A percentile compares a stretch with the other conserved stretches of the same genome.
phyloP scores from a whole-genome alignment of 345 rosid species.

The Sisymbrium irio region DNA sequence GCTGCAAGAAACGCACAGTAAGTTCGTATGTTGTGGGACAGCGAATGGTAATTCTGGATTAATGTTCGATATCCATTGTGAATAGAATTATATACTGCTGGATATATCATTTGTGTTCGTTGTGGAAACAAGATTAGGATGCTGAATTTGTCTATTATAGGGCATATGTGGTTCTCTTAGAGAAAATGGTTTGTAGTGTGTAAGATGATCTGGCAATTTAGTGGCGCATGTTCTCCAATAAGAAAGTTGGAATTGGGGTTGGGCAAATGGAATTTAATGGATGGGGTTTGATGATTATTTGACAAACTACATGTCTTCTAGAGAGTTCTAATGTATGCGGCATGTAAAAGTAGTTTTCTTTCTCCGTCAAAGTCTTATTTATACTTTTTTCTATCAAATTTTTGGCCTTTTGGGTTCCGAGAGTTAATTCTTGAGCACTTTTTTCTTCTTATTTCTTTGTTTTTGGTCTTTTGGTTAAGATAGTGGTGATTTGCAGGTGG shows the following conservation, averaged over 20 bases:
- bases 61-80: neutral
- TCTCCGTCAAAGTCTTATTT: no score
- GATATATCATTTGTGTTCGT: neutral
- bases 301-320: neutral
- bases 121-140: conserved; percentile 7
- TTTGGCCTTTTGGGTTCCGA: no score
- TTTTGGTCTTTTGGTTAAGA: no score
- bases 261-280: conserved; percentile 11
- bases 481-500: no score
- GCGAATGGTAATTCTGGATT: neutral
- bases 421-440: no score
- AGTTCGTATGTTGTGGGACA: conserved; percentile 1
- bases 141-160: neutral
- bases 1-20: neutral
- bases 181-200: conserved; percentile 8
- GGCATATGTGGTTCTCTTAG: conserved; percentile 1
- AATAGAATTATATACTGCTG: neutral
- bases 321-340: no score
- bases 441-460: no score
- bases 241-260: neutral
- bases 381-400: no score
- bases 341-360: no score
- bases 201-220: conserved; percentile 1
- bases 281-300: conserved; percentile 3
- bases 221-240: neutral